phyloP scores from a whole-genome alignment of 768 basidiomycete genomes.

The Phlebiopsis flavidoalba region DNA sequence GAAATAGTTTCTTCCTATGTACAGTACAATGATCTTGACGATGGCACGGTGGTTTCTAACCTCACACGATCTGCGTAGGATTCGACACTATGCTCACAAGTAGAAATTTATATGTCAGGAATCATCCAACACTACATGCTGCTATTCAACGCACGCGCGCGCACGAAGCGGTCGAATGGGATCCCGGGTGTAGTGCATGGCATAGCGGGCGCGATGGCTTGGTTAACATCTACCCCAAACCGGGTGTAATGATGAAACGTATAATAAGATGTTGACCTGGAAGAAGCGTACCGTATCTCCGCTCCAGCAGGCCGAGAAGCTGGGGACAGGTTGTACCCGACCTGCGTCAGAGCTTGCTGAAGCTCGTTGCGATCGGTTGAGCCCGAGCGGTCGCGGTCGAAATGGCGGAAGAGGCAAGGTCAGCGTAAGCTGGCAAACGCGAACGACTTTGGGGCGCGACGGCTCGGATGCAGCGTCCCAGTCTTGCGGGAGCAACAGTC shows the following conservation, averaged over 20 bases:
- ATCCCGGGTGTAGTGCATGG: conserved; percentile 44
- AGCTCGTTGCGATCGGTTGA: conserved; percentile 71
- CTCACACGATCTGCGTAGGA: too few relatives aligned
- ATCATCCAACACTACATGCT: too few relatives aligned
- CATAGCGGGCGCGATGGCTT: conserved; percentile 42
- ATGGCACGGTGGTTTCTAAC: too few relatives aligned
- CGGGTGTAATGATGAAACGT: conserved; percentile 24
- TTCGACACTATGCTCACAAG: too few relatives aligned
- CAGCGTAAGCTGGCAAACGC: too few relatives aligned
- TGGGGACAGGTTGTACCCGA: conserved; percentile 69
- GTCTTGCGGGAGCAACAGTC: too few relatives aligned
- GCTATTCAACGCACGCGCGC: conserved; percentile 64
- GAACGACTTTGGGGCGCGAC: too few relatives aligned
- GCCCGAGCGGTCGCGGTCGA: conserved; percentile 75
- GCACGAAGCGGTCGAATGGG: conserved; percentile 82
- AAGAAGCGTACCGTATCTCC: conserved; percentile 70
- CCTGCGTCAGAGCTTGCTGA: conserved; percentile 61
- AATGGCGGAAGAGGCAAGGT: conserved; percentile 79
- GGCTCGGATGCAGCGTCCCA: too few relatives aligned
- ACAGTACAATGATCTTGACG: too few relatives aligned
- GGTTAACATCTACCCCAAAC: conserved; percentile 43
- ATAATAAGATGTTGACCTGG: background rate
- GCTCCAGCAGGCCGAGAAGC: conserved; percentile 60
- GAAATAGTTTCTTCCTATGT: too few relatives aligned
- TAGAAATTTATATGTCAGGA: too few relatives aligned